These are phyloP conservation scores for Jacaranda copaia DNA, from an alignment of 257 asterid species.

Conservation along the genomic window DNA sequence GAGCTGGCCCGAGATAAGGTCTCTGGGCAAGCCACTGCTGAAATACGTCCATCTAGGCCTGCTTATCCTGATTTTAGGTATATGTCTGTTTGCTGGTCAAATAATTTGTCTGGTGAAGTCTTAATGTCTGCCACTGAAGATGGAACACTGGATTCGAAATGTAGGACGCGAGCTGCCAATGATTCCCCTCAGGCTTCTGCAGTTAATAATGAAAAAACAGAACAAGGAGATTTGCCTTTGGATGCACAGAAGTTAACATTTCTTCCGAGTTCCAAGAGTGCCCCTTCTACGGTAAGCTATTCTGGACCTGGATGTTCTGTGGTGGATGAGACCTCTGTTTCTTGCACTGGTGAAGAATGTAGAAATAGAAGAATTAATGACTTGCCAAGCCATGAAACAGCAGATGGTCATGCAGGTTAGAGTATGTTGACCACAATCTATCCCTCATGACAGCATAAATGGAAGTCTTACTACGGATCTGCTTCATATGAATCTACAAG, in stretches of 20 bases:
- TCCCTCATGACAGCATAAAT: no score
- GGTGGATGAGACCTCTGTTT: conserved; percentile 21
- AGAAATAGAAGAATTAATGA: no score
- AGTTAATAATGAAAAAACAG: conserved; percentile 33
- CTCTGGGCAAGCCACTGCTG: conserved; percentile 83
- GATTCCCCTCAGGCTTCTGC: conserved; percentile 48
- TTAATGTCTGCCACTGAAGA: conserved; percentile 23
- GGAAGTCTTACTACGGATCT: conserved; percentile 30
- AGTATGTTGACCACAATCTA: no score
- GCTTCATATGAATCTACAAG: conserved; percentile 31
- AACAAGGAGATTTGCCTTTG: conserved; percentile 7
- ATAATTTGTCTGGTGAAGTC: conserved; percentile 29
- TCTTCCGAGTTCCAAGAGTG: conserved; percentile 25
- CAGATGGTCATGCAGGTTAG: no score
- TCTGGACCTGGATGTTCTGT: conserved; percentile 40
- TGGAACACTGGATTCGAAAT: conserved; percentile 30
- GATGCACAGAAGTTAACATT: no score
- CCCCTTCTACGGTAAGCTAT: conserved; percentile 36
- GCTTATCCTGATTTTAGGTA: conserved; percentile 61
- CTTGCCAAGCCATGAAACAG: no score
- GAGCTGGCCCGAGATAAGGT: conserved; percentile 74
- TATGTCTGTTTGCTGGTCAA: conserved; percentile 23
- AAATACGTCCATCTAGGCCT: conserved; percentile 52
- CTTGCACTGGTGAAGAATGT: conserved; percentile 29
- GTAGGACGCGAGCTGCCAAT: conserved; percentile 53